phyloP scores from a whole-genome alignment of 352 stramenopile species.

The Phytophthora palmivora region DNA sequence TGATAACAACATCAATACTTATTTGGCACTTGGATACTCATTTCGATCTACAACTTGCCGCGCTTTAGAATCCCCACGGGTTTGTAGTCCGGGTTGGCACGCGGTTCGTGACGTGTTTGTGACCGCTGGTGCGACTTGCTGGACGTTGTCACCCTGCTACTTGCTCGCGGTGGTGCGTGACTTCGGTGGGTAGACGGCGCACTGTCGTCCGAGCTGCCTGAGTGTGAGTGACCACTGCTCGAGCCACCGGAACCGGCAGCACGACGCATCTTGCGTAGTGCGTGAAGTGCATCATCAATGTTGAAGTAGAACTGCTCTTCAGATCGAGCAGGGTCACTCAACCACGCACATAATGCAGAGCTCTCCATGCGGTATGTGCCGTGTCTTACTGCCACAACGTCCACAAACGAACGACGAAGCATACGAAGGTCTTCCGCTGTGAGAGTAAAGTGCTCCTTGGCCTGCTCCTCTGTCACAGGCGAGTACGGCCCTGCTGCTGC shows the following conservation, averaged over 20 bases:
- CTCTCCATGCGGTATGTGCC: slow-evolving; percentile 80
- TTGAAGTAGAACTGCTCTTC: slow-evolving; percentile 76
- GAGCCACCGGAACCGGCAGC: slow-evolving; percentile 17
- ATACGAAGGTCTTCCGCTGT: slow-evolving; percentile 71
- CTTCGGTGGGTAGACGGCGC: slow-evolving; percentile 11
- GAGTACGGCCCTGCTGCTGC: slow-evolving; percentile 75
- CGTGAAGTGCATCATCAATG: slow-evolving; percentile 50
- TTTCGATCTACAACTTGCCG: slow-evolving; percentile 32
- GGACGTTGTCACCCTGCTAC: slow-evolving; percentile 10
- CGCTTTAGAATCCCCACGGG: slow-evolving; percentile 72
- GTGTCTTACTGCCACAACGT: slow-evolving; percentile 68
- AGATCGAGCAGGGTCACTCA: slow-evolving; percentile 56
- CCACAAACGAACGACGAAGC: slow-evolving; percentile 76
- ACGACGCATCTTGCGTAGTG: slow-evolving; percentile 51
- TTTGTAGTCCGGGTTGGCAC: slow-evolving; percentile 40
- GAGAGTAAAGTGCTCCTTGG: slow-evolving; percentile 62
- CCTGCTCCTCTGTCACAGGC: slow-evolving; percentile 72
- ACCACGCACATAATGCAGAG: slow-evolving; percentile 76
- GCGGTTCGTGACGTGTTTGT: slow-evolving; percentile 33
- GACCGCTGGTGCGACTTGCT: slow-evolving; percentile 33
- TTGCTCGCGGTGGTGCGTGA: slow-evolving; percentile 20
- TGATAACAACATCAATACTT: slow-evolving; percentile 40
- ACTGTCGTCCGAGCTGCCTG: slow-evolving; percentile 32
- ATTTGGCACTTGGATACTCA: slow-evolving; percentile 25
- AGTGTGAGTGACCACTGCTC: slow-evolving; percentile 21